These are phyloP conservation scores for sweet orange (Citrus sinensis) DNA, from an alignment of 345 rosid species.

Conservation along the genomic window DVS_A1.0 CM039166.1:23149501-23150000, in stretches of 20 bases:
- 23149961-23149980: background rate
- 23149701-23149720: background rate
- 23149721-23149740: too few species aligned
- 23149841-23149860: slow-evolving; percentile 1
- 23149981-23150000: background rate
- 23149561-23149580: slow-evolving; percentile 41
- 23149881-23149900: slow-evolving; percentile 23
- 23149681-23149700: background rate
- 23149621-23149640: background rate
- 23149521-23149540: slow-evolving; percentile 90
- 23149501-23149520: slow-evolving; percentile 86
- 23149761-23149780: background rate
- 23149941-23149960: slow-evolving; percentile 14
- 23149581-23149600: background rate
- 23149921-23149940: slow-evolving; percentile 12
- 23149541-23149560: slow-evolving; percentile 61
- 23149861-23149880: slow-evolving; percentile 15
- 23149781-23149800: background rate
- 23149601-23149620: background rate
- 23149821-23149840: background rate
- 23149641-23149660: background rate
- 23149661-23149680: background rate
- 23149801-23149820: background rate
- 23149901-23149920: slow-evolving; percentile 14
- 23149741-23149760: background rate